Evolutionary conservation across 257 asterid species (phyloP).

Genomic region (Eustoma russellianum): DNA sequence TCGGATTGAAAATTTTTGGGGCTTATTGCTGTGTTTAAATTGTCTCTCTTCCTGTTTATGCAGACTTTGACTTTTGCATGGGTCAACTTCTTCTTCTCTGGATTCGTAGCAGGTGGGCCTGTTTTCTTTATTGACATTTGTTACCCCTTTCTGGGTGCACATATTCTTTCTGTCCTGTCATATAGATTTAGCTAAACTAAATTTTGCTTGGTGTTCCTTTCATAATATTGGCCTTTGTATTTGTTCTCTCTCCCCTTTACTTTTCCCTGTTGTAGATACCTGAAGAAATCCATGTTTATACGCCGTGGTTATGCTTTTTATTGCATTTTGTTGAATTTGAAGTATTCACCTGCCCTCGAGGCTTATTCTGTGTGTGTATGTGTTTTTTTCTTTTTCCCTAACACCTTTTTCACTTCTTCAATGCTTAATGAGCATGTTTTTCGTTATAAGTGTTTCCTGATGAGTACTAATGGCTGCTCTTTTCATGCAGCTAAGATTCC

Average conservation of each 20-base stretch:
- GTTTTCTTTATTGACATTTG: slow-evolving; percentile 5
- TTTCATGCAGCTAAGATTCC: slow-evolving; percentile 76
- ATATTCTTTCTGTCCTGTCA: slow-evolving; percentile 4
- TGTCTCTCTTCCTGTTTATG: slow-evolving; percentile 12
- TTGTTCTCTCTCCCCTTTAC: not conserved
- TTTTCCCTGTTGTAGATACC: too few species aligned
- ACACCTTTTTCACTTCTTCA: too few species aligned
- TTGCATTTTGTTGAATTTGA: not conserved
- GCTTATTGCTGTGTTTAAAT: slow-evolving; percentile 8
- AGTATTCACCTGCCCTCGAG: not conserved
- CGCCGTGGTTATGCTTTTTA: not conserved
- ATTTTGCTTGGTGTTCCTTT: not conserved
- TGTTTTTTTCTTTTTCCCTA: not conserved
- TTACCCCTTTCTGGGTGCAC: too few species aligned
- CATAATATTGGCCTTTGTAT: not conserved
- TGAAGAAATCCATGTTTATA: not conserved
- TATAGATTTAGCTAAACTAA: not conserved
- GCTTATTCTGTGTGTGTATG: not conserved
- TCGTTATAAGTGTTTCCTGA: not conserved
- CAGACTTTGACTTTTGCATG: slow-evolving; percentile 97
- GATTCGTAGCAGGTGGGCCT: slow-evolving; percentile 83
- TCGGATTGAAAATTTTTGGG: slow-evolving; percentile 5
- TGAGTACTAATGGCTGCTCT: slow-evolving; percentile 13
- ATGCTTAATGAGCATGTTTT: not conserved
- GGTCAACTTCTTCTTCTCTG: slow-evolving; percentile 98